Evolutionary conservation across 768 basidiomycete genomes (phyloP).

Genomic region (Pleurotus eryngii): DNA sequence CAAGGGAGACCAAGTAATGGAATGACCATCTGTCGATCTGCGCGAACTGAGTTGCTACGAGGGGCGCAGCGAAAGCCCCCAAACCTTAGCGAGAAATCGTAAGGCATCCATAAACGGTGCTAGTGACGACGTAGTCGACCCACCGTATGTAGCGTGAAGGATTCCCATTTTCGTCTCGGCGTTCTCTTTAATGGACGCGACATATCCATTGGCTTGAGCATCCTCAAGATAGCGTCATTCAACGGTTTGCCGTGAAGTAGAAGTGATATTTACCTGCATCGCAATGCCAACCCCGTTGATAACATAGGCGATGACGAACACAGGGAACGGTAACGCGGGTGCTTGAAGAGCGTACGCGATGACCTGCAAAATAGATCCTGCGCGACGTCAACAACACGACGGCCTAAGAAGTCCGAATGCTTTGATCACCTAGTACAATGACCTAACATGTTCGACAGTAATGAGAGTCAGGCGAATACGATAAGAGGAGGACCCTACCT

Average conservation of each 20-base stretch:
- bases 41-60: constrained; percentile 62
- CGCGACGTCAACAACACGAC: not conserved
- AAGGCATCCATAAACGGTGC: not conserved
- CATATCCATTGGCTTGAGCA: constrained; percentile 41
- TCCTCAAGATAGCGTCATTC: constrained; percentile 33
- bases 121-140: not conserved
- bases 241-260: too few relatives aligned
- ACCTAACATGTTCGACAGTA: constrained; percentile 5
- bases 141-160: constrained; percentile 44
- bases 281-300: constrained; percentile 29
- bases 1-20: constrained; percentile 53
- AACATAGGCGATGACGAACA: constrained; percentile 34
- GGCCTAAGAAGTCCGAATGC: not conserved
- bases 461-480: not conserved
- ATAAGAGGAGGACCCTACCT: constrained; percentile 20
- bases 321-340: constrained; percentile 52
- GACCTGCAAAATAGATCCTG: constrained; percentile 41
- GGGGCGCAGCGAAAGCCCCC: constrained; percentile 50
- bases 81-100: constrained; percentile 31
- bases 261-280: constrained; percentile 24
- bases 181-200: constrained; percentile 38
- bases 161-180: constrained; percentile 43
- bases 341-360: constrained; percentile 44
- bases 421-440: constrained; percentile 9
- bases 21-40: constrained; percentile 48